These are phyloP conservation scores for Tulasnella sp. DNA, from an alignment of 768 basidiomycete species.

Conservation along the genomic window DNA sequence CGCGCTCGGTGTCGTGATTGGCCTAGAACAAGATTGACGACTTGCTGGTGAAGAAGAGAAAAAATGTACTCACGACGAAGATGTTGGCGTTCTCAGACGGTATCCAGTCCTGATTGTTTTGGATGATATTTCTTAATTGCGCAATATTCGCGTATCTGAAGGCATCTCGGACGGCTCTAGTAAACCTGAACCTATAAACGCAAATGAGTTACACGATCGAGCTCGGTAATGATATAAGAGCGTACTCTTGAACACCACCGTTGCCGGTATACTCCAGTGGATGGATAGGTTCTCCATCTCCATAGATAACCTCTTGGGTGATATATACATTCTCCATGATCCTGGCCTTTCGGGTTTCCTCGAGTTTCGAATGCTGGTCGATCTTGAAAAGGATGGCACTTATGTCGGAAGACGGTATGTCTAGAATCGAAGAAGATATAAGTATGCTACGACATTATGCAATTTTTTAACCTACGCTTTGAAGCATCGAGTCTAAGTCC, in stretches of 20 bases:
- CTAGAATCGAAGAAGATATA: conserved; percentile 24
- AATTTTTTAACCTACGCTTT: conserved; percentile 8
- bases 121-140: conserved; percentile 24
- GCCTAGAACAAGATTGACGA: not conserved
- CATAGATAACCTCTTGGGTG: conserved; percentile 44
- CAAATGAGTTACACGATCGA: not conserved
- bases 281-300: conserved; percentile 38
- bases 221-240: not conserved
- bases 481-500: conserved; percentile 51
- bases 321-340: conserved; percentile 38
- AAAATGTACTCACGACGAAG: conserved; percentile 32
- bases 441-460: not conserved
- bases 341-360: too few species aligned
- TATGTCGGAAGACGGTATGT: conserved; percentile 42
- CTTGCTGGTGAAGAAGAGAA: not conserved
- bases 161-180: conserved; percentile 36
- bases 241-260: conserved; percentile 50
- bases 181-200: conserved; percentile 42
- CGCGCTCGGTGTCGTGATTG: not conserved
- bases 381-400: conserved; percentile 37
- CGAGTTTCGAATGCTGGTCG: conserved; percentile 31
- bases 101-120: conserved; percentile 41
- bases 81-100: conserved; percentile 41
- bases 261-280: conserved; percentile 44
- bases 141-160: conserved; percentile 43